phyloP scores from a whole-genome alignment of 2,329 filamentous ascomycete genomes.

The Penicillium expansum region DNA sequence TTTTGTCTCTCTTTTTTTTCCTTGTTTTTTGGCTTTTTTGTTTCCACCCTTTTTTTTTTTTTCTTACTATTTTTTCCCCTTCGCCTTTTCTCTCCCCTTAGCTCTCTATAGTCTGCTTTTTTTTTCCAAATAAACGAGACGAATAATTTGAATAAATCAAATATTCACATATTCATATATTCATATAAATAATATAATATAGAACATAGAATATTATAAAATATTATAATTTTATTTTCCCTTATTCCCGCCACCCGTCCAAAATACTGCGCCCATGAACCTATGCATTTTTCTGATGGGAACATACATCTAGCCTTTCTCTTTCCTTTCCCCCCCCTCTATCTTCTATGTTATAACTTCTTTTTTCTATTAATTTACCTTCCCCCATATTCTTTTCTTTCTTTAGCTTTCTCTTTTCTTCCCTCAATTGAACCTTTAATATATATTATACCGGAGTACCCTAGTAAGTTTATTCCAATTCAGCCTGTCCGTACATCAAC shows the following conservation, averaged over 20 bases:
- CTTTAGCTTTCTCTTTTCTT: neutral
- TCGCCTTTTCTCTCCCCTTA: slow-evolving; percentile 10
- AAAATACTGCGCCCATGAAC: slow-evolving; percentile 15
- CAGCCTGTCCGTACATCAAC: slow-evolving; percentile 10
- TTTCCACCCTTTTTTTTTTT: neutral
- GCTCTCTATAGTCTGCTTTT: neutral
- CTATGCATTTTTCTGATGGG: slow-evolving; percentile 12
- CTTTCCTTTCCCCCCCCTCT: slow-evolving; percentile 1
- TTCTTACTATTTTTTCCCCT: slow-evolving; percentile 3
- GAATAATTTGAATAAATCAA: too few relatives aligned
- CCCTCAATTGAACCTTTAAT: neutral
- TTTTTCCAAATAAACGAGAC: neutral
- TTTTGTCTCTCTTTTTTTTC: slow-evolving; percentile 1
- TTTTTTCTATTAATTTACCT: neutral
- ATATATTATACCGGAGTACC: neutral
- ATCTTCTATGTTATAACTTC: neutral
- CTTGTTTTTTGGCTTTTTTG: neutral
- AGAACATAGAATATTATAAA: too few relatives aligned
- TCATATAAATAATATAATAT: too few relatives aligned
- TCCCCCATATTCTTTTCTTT: neutral
- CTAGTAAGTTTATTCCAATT: slow-evolving; percentile 7
- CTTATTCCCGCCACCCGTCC: neutral
- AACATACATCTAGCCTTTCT: neutral
- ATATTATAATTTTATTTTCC: neutral
- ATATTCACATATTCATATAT: too few relatives aligned